Conservation (phyloP, 2,329 filamentous ascomycete genomes). For the Aspergillus viridinutans region DNA sequence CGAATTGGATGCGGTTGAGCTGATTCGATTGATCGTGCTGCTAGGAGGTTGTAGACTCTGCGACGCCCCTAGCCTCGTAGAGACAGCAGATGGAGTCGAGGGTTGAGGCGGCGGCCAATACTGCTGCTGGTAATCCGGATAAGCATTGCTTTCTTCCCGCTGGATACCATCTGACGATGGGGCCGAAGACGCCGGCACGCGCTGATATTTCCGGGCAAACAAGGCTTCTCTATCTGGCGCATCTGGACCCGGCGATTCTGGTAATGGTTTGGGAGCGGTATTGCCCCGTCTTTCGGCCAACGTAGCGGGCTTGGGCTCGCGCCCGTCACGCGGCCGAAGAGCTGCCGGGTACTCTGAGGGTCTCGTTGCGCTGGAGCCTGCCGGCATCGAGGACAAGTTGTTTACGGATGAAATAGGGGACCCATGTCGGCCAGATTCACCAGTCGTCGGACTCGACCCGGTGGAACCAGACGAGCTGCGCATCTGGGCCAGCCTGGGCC, state of each 20-base stretch:
- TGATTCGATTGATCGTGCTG: conserved; percentile 56
- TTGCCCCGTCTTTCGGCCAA: conserved; percentile 78
- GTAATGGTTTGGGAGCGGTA: conserved; percentile 65
- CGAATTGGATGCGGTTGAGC: conserved; percentile 85
- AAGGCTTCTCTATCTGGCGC: conserved; percentile 72
- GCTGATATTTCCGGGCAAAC: conserved; percentile 62
- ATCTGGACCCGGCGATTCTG: conserved; percentile 75
- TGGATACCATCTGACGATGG: conserved; percentile 17
- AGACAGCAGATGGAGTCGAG: conserved; percentile 17
- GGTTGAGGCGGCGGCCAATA: conserved; percentile 56
- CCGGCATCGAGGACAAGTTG: conserved; percentile 26
- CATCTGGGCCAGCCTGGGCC: conserved; percentile 34
- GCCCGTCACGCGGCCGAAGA: conserved; percentile 41
- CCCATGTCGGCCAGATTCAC: conserved; percentile 10
- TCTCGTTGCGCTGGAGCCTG: conserved; percentile 24
- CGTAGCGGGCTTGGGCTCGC: conserved; percentile 54
- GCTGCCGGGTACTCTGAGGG: conserved; percentile 37
- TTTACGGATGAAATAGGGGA: conserved; percentile 16
- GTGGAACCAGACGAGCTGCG: conserved; percentile 26
- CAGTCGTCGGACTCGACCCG: conserved; percentile 25
- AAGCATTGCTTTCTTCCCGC: conserved; percentile 37
- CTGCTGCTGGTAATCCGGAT: conserved; percentile 56
- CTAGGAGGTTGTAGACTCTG: conserved; percentile 49
- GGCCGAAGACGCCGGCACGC: conserved; percentile 35
- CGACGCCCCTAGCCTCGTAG: conserved; percentile 17